These are phyloP conservation scores for Serendipita sp. DNA, from an alignment of 768 basidiomycete species.

Conservation along the genomic window DNA sequence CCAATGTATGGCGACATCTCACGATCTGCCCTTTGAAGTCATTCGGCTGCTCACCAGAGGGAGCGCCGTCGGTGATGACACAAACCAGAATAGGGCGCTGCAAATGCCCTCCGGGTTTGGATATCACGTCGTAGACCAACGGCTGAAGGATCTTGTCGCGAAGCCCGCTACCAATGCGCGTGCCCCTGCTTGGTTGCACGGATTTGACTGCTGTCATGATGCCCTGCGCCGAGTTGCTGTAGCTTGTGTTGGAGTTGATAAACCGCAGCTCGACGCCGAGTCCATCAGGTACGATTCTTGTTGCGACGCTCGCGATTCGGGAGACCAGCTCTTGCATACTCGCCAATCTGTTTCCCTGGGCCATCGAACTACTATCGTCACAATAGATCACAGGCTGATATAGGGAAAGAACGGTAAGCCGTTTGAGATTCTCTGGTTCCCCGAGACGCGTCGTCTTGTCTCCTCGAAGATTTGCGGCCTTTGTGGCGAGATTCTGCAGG, in stretches of 20 bases:
- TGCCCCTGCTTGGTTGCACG: no score
- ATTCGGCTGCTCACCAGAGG: no score
- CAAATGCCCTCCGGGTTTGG: no score
- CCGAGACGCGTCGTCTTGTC: constrained; percentile 9
- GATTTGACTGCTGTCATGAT: no score
- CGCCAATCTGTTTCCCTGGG: constrained; percentile 13
- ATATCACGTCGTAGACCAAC: no score
- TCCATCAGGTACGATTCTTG: constrained; percentile 16
- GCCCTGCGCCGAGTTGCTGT: no score
- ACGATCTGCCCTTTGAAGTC: no score
- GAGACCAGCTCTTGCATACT: constrained; percentile 9
- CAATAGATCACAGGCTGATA: constrained; percentile 12
- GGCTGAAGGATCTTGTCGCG: no score
- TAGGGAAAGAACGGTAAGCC: constrained; percentile 13
- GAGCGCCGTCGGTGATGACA: no score
- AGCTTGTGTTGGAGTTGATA: constrained; percentile 12
- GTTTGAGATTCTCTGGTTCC: constrained; percentile 13
- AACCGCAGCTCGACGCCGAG: constrained; percentile 15
- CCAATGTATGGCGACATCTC: no score
- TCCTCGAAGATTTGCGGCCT: constrained; percentile 6
- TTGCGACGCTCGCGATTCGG: constrained; percentile 13
- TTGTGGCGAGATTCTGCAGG: constrained; percentile 4
- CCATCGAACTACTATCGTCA: constrained; percentile 16
- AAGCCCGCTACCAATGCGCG: no score
- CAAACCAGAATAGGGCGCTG: no score